Evolutionary conservation across 106 monocot genomes (phyloP).

Genomic region (Dendrobium chrysotoxum): DNA sequence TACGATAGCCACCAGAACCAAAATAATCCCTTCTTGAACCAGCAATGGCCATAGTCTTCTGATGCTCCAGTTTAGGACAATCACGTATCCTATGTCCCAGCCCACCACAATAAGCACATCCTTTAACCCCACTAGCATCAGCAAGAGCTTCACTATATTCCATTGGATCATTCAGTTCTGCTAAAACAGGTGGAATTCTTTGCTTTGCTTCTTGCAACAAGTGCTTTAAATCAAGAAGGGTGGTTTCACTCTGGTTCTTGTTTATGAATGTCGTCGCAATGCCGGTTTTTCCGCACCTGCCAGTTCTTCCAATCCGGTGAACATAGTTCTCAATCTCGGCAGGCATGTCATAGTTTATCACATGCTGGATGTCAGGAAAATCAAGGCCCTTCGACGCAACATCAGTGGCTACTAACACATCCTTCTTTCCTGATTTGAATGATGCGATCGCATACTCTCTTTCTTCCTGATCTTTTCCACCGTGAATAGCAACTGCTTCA

Average conservation of each 20-base stretch:
- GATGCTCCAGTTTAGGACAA: constrained; percentile 93
- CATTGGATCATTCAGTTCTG: constrained; percentile 82
- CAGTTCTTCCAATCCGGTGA: constrained; percentile 85
- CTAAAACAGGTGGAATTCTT: constrained; percentile 87
- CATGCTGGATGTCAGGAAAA: constrained; percentile 93
- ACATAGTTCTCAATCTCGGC: constrained; percentile 98
- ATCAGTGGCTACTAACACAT: constrained; percentile 93
- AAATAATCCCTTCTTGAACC: constrained; percentile 86
- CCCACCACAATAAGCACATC: constrained; percentile 93
- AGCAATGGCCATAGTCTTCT: constrained; percentile 81
- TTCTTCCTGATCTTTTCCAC: constrained; percentile 97
- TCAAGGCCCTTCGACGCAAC: constrained; percentile 96
- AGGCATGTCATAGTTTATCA: constrained; percentile 96
- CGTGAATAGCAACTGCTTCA: constrained; percentile 91
- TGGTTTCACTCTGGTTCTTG: constrained; percentile 98
- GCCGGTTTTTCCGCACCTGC: constrained; percentile 88
- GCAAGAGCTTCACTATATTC: constrained; percentile 66
- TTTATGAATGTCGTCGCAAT: constrained; percentile 96
- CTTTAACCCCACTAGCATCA: constrained; percentile 78
- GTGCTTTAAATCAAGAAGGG: constrained; percentile 85
- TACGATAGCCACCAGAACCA: constrained; percentile 83
- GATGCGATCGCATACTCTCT: constrained; percentile 75
- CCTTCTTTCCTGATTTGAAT: constrained; percentile 81
- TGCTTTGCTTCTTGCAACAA: constrained; percentile 90
- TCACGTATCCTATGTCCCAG: constrained; percentile 78